Evolutionary conservation across 2,329 filamentous ascomycete genomes (phyloP).

Genomic region (Coniochaeta sp.): DNA sequence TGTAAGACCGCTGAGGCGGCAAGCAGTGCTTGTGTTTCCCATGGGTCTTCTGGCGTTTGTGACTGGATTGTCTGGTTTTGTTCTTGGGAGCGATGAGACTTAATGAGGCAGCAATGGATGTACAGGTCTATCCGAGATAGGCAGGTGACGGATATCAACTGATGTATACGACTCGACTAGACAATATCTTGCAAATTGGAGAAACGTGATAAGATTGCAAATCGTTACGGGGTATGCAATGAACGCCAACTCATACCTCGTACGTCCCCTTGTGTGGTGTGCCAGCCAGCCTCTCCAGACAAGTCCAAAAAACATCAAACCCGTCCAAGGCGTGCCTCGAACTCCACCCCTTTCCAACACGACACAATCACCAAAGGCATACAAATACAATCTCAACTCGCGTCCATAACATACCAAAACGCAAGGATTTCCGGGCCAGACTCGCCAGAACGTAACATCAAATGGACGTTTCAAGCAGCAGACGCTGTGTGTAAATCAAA

Average conservation of each 20-base stretch:
- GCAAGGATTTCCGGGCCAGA: too few relatives aligned
- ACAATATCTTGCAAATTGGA: background rate
- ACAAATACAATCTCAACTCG: background rate
- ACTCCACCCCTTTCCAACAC: background rate
- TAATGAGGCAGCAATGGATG: background rate
- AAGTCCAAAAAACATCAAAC: background rate
- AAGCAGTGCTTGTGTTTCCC: background rate
- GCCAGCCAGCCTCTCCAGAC: background rate
- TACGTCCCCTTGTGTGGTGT: background rate
- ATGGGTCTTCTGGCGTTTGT: background rate
- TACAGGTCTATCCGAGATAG: background rate
- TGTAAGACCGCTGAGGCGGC: slow-evolving; percentile 15
- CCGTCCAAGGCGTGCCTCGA: background rate
- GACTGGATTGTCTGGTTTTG: background rate
- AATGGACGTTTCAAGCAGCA: background rate
- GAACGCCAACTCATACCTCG: background rate
- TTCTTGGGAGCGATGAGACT: background rate
- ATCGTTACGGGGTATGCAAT: background rate
- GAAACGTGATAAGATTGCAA: background rate
- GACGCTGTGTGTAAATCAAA: background rate
- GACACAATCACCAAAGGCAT: background rate
- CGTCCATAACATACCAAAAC: background rate
- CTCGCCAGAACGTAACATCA: background rate
- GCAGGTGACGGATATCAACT: background rate
- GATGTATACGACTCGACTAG: background rate